Evolutionary conservation across 108 stramenopile genomes (phyloP), one percentile per base, ranked within the genome.

Genomic region (Epithemia pelagica): DNA sequence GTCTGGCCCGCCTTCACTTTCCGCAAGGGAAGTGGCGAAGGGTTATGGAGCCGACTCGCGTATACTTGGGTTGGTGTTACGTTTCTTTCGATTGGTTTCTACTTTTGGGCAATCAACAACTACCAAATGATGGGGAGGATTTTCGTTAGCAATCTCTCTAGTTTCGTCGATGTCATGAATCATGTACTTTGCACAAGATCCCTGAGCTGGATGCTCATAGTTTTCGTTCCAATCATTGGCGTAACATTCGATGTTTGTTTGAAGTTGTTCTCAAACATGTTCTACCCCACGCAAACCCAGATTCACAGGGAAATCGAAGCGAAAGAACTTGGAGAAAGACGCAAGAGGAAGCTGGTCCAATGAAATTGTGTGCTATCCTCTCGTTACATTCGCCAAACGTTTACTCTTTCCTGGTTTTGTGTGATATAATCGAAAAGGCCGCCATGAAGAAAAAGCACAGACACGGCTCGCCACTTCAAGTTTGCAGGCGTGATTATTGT

Each of bases 261-360:
- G 5, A 89, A 93, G 66, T 85, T 90, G 5, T 86, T 79, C 56
- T 72, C 83, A 46, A 93, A 93, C 69, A 81, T 88, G 75, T 88
- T 78, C 68, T 93, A 68, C 62, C 91, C 91, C 15, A 90, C 88
- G 2, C 91, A 93, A 67, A 90, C 85, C 29, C 91, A 93, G 68
- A 90, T 93, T 68, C 91, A 93, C 62, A 70, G 78, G 23, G 91
- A 93, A 71, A 83, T 90, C 27, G 75, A 80, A 67, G n/a, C 65
- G 1, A 70, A 58, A 33, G 58, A 67, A 66, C 30, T 5, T 15
- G 37, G n/a, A n/a, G n/a, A n/a, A n/a, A n/a, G n/a, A n/a, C n/a
- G n/a, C n/a, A n/a, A n/a, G n/a, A n/a, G n/a, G n/a, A n/a, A n/a
- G n/a, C n/a, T n/a, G n/a, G n/a, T n/a, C n/a, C n/a, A n/a, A n/a